Base-by-base conservation (phyloP, 768 basidiomycete genomes). In the Jaapia argillacea region DNA sequence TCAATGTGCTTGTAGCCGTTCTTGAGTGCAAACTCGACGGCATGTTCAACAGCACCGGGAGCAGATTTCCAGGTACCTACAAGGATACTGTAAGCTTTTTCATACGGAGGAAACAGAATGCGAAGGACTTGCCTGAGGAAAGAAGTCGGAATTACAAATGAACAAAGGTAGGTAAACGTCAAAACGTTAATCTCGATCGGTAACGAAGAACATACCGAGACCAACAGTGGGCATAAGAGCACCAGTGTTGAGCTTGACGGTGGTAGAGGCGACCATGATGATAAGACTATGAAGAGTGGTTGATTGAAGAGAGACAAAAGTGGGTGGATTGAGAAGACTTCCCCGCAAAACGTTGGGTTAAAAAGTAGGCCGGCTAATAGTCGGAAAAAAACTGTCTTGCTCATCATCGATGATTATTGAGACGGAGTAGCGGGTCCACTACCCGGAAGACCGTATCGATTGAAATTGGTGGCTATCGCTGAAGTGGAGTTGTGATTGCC, bases 11-110 rank as follows among this genome's bases (percentile, higher is more conserved):
- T 75, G 69, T 91, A 92, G 3, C 88, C 90, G 36, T 67, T 65
- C 55, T 70, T 78, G 50, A 93, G 64, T 1, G 89, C 88, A 51
- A 66, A 68, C 51, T 79, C 73, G 43, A 92, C 88, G 18, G 89
- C 88, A 31, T 74, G 62, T 51, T 77, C 75, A 45, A 89, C 87
- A 28, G 69, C 69, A 39, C 82, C 85, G 3, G 85, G 77, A 44
- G 66, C 49, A 40, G 80, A 79, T 54, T 82, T 79, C 86, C 85
- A 89, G 38, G 86, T 87, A n/a, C 84, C 81, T 79, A 42, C 1
- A 12, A 33, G 7, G 31, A 33, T 10, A 10, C 10, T 33, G 31
- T 10, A 33, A 33, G 31, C 10, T 33, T 22, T 7, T 33, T 10
- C 28, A 16, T 33, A 33, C 28, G 28, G 16, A 10, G 28, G 10